Evolutionary conservation across 306 rosid species (phyloP).

Genomic region (Trifolium dubium): DNA sequence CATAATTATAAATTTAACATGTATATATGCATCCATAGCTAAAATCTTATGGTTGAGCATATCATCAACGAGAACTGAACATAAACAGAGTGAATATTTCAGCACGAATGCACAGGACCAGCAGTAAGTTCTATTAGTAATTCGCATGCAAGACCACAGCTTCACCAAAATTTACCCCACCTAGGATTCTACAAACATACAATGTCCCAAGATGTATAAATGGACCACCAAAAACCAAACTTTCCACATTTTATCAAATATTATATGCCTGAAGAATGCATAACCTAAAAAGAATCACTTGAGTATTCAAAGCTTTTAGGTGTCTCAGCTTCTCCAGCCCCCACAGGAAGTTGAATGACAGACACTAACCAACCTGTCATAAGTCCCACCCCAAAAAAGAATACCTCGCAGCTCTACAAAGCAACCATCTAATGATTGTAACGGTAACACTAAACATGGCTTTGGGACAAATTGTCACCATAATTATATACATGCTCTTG

Average conservation of each 20-base stretch:
- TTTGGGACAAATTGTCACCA: constrained; percentile 35
- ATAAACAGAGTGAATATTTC: background rate
- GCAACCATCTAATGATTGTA: constrained; percentile 39
- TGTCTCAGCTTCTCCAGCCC: constrained; percentile 31
- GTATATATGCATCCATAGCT: background rate
- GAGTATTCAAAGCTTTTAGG: constrained; percentile 25
- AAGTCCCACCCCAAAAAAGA: constrained; percentile 40
- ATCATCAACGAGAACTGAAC: background rate
- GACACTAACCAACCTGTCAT: constrained; percentile 48
- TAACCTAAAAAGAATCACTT: constrained; percentile 28
- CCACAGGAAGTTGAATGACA: constrained; percentile 31
- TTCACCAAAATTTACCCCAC: constrained; percentile 28
- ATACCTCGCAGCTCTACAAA: constrained; percentile 32
- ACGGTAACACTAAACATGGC: constrained; percentile 39
- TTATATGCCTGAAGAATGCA: background rate
- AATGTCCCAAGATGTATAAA: background rate
- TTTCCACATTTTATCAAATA: constrained; percentile 16
- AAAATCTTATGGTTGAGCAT: background rate
- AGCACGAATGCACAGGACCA: background rate
- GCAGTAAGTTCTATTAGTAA: constrained; percentile 29
- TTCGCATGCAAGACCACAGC: constrained; percentile 1
- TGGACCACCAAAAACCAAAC: constrained; percentile 36
- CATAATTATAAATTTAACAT: background rate
- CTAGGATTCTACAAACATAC: constrained; percentile 19
- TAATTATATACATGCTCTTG: background rate